These are phyloP conservation scores for Teunomyces kruisii DNA, from an alignment of 805 yeast genomes.

Conservation along the genomic window DNA sequence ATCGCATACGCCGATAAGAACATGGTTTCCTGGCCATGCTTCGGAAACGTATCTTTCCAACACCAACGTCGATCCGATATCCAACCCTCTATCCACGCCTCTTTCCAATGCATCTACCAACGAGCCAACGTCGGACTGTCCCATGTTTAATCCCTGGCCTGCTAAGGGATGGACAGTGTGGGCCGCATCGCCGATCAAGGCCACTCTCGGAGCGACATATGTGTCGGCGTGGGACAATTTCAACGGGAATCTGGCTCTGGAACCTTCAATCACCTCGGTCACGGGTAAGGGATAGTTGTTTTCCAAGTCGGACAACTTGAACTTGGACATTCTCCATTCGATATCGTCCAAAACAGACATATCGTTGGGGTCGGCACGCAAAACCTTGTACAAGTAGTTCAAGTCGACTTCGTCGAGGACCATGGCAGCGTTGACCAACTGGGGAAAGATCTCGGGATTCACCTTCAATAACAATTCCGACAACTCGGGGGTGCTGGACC, in stretches of 20 bases:
- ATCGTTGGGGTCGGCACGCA: slow-evolving; percentile 38
- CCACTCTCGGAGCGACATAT: slow-evolving; percentile 80
- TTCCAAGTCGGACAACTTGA: slow-evolving; percentile 47
- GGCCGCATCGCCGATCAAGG: slow-evolving; percentile 97
- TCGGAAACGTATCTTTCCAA: slow-evolving; percentile 85
- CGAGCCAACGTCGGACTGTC: slow-evolving; percentile 85
- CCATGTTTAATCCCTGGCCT: slow-evolving; percentile 98
- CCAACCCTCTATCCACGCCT: slow-evolving; percentile 77
- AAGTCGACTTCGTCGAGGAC: slow-evolving; percentile 77
- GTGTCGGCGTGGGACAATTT: slow-evolving; percentile 87
- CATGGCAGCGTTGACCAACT: slow-evolving; percentile 82
- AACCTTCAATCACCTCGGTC: slow-evolving; percentile 52
- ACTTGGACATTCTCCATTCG: slow-evolving; percentile 60
- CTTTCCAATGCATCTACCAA: slow-evolving; percentile 66
- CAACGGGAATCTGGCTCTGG: slow-evolving; percentile 88
- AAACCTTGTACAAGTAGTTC: slow-evolving; percentile 56
- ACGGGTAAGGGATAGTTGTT: slow-evolving; percentile 68
- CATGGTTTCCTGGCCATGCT: slow-evolving; percentile 79
- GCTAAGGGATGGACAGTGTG: slow-evolving; percentile 97
- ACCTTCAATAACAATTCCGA: slow-evolving; percentile 61
- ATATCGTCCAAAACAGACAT: slow-evolving; percentile 64
- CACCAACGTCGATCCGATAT: slow-evolving; percentile 78
- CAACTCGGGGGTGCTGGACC: slow-evolving; percentile 83
- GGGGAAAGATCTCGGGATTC: slow-evolving; percentile 61
- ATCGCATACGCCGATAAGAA: slow-evolving; percentile 84